Evolutionary conservation across 345 rosid species (phyloP).

Genomic region (Limnanthes douglasii): DNA sequence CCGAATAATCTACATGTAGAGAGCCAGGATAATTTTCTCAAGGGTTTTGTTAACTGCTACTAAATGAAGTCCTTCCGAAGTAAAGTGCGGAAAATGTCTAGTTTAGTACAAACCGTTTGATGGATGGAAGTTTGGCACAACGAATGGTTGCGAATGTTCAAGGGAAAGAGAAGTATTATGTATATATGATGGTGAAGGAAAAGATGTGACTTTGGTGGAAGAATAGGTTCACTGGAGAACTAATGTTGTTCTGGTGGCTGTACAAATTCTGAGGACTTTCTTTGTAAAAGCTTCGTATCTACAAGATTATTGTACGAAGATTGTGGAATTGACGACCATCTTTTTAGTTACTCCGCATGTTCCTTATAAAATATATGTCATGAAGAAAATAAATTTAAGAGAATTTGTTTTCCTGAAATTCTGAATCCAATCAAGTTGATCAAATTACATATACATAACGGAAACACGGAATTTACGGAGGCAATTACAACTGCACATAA

Average conservation of each 20-base stretch:
- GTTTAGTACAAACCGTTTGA: slow-evolving; percentile 50
- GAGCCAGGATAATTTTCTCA: slow-evolving; percentile 73
- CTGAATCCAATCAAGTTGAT: no score
- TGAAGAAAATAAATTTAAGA: no score
- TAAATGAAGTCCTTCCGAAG: slow-evolving; percentile 61
- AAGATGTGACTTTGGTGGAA: slow-evolving; percentile 62
- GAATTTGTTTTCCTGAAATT: no score
- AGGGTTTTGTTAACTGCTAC: slow-evolving; percentile 57
- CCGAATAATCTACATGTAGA: slow-evolving; percentile 63
- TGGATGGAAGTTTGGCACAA: slow-evolving; percentile 38
- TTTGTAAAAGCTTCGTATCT: slow-evolving; percentile 56
- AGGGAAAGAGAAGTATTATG: slow-evolving; percentile 29
- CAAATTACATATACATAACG: no score
- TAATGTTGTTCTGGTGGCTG: slow-evolving; percentile 56
- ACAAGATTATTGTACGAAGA: slow-evolving; percentile 21
- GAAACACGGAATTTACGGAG: no score
- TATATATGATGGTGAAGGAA: slow-evolving; percentile 51
- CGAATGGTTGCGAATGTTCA: slow-evolving; percentile 36
- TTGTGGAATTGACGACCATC: slow-evolving; percentile 92
- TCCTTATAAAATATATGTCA: slow-evolving; percentile 33
- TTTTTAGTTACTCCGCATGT: slow-evolving; percentile 46
- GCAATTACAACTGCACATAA: no score
- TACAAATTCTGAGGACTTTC: slow-evolving; percentile 82
- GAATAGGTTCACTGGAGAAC: slow-evolving; percentile 53
- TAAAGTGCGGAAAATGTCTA: slow-evolving; percentile 47